Percentiles rank a stretch among this genome's conserved stretches.
These are phyloP conservation scores for Tanacetum coccineum DNA, from an alignment of 129 eudicot genomes.

Conservation along the genomic window DNA sequence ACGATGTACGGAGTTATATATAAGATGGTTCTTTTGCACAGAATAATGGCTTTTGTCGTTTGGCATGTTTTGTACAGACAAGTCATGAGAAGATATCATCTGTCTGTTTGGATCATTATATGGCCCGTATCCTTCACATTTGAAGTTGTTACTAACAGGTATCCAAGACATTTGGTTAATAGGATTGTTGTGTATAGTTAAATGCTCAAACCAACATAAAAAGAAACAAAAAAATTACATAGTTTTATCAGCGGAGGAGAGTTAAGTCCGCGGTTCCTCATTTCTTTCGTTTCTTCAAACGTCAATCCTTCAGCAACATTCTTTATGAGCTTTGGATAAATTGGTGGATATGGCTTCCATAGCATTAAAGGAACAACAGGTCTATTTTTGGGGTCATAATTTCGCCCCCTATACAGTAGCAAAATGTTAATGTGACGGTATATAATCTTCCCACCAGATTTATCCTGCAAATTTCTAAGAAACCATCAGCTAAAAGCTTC, in stretches of 20 bases:
- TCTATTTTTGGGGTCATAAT: constrained; percentile 62
- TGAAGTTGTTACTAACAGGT: not conserved
- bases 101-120: too few relatives aligned
- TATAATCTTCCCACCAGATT: constrained; percentile 83
- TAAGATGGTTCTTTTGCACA: too few relatives aligned
- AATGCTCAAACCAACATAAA: constrained; percentile 3
- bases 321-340: constrained; percentile 91
- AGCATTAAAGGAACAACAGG: constrained; percentile 78
- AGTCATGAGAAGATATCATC: too few relatives aligned
- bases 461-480: constrained; percentile 65
- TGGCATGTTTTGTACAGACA: too few relatives aligned
- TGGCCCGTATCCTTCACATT: too few relatives aligned
- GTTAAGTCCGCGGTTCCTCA: constrained; percentile 76
- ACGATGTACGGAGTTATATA: too few relatives aligned
- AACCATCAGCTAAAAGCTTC: constrained; percentile 21
- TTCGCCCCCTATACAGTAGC: constrained; percentile 77
- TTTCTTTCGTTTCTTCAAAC: constrained; percentile 86
- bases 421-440: constrained; percentile 67
- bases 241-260: constrained; percentile 67
- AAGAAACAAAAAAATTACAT: constrained; percentile 21
- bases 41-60: too few relatives aligned
- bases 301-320: constrained; percentile 85
- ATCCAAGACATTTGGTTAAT: constrained; percentile 1
- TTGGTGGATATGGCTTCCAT: constrained; percentile 92
- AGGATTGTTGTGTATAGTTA: too few relatives aligned